Evolutionary conservation across 352 stramenopile species (phyloP).

Genomic region (Globisporangium lucens): DNA sequence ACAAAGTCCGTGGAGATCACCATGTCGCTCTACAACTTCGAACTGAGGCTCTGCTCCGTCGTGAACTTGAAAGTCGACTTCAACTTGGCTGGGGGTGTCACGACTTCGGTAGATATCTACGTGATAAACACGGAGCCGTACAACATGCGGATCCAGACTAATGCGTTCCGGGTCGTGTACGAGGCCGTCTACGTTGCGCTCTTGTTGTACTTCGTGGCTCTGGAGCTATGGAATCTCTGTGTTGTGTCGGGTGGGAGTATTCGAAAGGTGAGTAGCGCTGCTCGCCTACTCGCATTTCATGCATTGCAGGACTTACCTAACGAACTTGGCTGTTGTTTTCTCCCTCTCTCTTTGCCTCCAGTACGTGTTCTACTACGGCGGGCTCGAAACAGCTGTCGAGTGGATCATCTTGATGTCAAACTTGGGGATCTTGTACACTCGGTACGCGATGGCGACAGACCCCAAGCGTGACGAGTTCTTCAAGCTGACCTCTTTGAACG

Average conservation of each 20-base stretch:
- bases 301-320: not conserved
- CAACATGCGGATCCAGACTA: constrained; percentile 47
- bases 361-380: constrained; percentile 2
- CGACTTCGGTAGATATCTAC: constrained; percentile 33
- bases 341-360: not conserved
- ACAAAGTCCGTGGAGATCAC: constrained; percentile 48
- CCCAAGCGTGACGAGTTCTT: constrained; percentile 30
- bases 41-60: constrained; percentile 50
- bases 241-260: constrained; percentile 46
- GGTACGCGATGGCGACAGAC: constrained; percentile 40
- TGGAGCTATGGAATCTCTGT: constrained; percentile 58
- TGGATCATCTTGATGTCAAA: not conserved
- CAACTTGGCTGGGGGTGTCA: constrained; percentile 48
- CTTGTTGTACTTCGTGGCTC: constrained; percentile 51
- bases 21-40: constrained; percentile 59
- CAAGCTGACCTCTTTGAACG: constrained; percentile 38
- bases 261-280: constrained; percentile 6
- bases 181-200: constrained; percentile 43
- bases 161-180: constrained; percentile 38
- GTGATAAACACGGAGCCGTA: constrained; percentile 67
- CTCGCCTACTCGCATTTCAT: not conserved
- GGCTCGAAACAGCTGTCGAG: not conserved
- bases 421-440: constrained; percentile 20
- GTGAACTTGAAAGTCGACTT: constrained; percentile 51
- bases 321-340: not conserved